Evolutionary conservation across 1,284 basidiomycete species (phyloP).

Genomic region (Naganishia sp.): DNA sequence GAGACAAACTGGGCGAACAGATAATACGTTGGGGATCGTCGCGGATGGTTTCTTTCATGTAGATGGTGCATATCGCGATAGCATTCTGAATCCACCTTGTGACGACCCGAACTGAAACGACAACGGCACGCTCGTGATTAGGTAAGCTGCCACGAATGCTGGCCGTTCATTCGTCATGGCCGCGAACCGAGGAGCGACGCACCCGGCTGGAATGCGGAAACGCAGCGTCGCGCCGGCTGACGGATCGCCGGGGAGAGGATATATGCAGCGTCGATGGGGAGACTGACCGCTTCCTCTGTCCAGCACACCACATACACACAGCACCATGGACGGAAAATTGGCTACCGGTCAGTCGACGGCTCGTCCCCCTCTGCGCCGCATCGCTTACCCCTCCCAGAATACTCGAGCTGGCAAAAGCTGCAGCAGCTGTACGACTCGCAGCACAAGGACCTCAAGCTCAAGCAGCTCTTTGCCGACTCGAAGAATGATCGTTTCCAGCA

Average conservation of each 20-base stretch:
- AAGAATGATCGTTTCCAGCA: conserved; percentile 75
- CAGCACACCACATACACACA: not conserved
- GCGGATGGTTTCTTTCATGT: no score
- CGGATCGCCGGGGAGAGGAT: not conserved
- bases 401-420: conserved; percentile 87
- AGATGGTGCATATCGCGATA: no score
- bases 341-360: conserved; percentile 43
- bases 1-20: no score
- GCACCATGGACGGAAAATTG: conserved; percentile 47
- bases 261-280: not conserved
- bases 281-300: not conserved
- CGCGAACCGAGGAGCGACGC: not conserved
- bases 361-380: not conserved
- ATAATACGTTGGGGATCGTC: no score
- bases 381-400: conserved; percentile 60
- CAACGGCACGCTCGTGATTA: no score
- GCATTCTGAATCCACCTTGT: no score
- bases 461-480: conserved; percentile 88
- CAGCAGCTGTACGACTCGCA: conserved; percentile 79
- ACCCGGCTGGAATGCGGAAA: not conserved
- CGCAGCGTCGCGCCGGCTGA: conserved; percentile 1
- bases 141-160: no score
- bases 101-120: no score
- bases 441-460: conserved; percentile 74
- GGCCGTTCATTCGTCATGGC: conserved; percentile 16